Evolutionary conservation across 768 basidiomycete species (phyloP), one percentile per base, ranked within the genome.

Genomic region (Neoboletus subvelutipes): DNA sequence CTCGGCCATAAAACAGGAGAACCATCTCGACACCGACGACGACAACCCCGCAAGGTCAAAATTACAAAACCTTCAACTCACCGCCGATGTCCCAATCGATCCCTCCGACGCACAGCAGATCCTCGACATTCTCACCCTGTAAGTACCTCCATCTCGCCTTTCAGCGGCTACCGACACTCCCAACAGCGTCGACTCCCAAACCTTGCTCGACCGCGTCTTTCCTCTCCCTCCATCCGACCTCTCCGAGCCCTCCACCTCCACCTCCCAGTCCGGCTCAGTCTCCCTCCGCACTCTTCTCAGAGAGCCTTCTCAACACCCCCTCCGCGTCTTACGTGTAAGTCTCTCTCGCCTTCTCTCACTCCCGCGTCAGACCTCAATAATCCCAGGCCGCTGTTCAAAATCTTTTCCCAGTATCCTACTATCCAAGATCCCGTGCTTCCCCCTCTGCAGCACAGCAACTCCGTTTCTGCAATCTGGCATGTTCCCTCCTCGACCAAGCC

Each of bases 181-280:
- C 43, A 22, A 37, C 67, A 89, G 88, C 63, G 74, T 83, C 58
- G 91, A 93, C 70, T 79, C 79, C 0, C 89, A 90, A 61, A 88
- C 85, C 46, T 76, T 93, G 5, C 83, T 93, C 11, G 90, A 92
- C 77, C 86, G 90, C 63, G 86, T 89, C 60, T 87, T 88, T 67
- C 83, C 85, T 37, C 74, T 85, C 24, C 75, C 76, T 22, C 67
- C 75, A 52, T 59, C 62, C 8, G 69, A 76, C 60, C 71, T 75
- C 42, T 68, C 74, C 39, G 68, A 75, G n/a, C 75, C 80, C 1
- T 72, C 77, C 18, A 75, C 79, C 11, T 76, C 75, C 45, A 70
- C 71, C 33, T 62, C 71, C 10, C 64, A 70, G 45, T 60, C 72
- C 3, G 63, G 61, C 52, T 63, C 74, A 0, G 75, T 75, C 59